Evolutionary conservation across 1,284 basidiomycete species (phyloP).

Genomic region (Takashimella koratensis): DNA sequence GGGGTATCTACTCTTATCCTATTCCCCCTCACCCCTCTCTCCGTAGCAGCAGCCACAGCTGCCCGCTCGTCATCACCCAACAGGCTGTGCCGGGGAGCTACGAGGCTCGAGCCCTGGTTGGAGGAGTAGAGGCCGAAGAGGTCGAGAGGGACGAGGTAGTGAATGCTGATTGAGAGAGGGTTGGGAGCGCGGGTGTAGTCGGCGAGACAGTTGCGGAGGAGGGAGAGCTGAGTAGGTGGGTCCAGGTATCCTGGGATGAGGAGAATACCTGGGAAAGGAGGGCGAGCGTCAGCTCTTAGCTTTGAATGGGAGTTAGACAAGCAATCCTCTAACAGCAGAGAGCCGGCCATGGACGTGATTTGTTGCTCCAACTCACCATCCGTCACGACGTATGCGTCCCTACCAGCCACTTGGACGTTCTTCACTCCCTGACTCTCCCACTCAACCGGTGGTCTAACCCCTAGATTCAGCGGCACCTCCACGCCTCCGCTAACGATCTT

Average conservation of each 20-base stretch:
- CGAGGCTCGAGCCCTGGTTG: constrained; percentile 17
- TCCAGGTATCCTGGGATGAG: constrained; percentile 69
- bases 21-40: background rate
- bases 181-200: constrained; percentile 74
- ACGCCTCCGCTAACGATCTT: too few species aligned
- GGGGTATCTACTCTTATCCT: background rate
- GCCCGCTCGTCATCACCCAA: constrained; percentile 5
- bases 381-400: constrained; percentile 34
- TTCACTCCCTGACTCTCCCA: constrained; percentile 6
- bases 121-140: constrained; percentile 55
- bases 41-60: background rate
- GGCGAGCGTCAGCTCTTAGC: background rate
- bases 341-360: too few species aligned
- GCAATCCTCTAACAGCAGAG: too few species aligned
- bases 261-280: constrained; percentile 64
- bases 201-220: constrained; percentile 66
- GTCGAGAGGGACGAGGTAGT: constrained; percentile 65
- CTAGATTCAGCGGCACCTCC: background rate
- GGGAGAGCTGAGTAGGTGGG: constrained; percentile 58
- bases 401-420: constrained; percentile 21
- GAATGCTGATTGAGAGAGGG: constrained; percentile 78
- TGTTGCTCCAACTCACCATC: constrained; percentile 40
- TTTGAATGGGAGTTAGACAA: too few species aligned
- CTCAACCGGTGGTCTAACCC: background rate
- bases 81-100: constrained; percentile 23